Evolutionary conservation across 345 rosid species (phyloP), one percentile per base, ranked within the genome.

Genomic region (Microcos paniculata): DNA sequence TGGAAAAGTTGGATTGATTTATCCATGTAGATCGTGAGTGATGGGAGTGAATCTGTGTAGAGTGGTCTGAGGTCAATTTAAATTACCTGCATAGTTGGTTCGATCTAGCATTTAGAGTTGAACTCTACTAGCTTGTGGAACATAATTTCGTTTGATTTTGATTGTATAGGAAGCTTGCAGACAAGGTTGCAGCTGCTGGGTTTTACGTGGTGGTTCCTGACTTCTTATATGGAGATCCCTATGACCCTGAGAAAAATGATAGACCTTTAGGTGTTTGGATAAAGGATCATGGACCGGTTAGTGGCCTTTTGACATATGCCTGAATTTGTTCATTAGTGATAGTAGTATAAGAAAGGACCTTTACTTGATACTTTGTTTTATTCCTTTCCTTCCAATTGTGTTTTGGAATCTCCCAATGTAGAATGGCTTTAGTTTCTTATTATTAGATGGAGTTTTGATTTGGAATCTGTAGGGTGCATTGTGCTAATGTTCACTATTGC

Each of bases 101-200:
- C 28, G 48, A 49, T 48, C 58, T 48, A 49, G 72, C 43, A 48
- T 49, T 15, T 30, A 10, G 10, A 49, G 58, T 69, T 69, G 72
- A 49, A 30, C 24, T 68, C 3, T 67, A 14, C 8, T 4, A 24
- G 23, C 38, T 46, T 26, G 6, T 45, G 56, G 53, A 28, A 26
- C 42, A 40, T 80, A 64, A 80, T 78, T 19, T 18, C 21, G 8
- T n/a, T 53, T 59, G 67, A 28, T 62, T 82, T 12, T 67, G 52
- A 19, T 73, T 23, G 42, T 70, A 79, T 68, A 89, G 95, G 80
- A 89, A 89, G 79, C 88, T 92, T 40, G 97, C 95, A 0, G 97
- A 92, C 87, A 92, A 90, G 80, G 85, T 89, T 79, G 92, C 93
- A 69, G 89, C 82, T 75, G 85, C 88, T 87, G 97, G 95, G 52